Evolutionary conservation across 1,284 basidiomycete species (phyloP).

Genomic region (Ceratobasidium sp.): DNA sequence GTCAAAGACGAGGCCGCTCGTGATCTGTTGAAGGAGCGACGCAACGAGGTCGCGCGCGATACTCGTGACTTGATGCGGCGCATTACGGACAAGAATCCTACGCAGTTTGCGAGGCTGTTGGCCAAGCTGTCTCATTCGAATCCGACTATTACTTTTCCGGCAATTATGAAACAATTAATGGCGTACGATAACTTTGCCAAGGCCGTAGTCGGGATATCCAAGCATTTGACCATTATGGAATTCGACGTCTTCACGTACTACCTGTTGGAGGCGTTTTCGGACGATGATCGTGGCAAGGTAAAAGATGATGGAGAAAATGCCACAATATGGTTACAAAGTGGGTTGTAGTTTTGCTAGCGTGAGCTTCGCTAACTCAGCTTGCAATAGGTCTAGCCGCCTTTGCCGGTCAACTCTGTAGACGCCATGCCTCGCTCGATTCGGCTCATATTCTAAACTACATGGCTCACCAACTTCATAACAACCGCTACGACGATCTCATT

Average conservation of each 20-base stretch:
- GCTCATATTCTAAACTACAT: conserved; percentile 90
- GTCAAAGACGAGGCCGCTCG: conserved; percentile 4
- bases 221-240: conserved; percentile 90
- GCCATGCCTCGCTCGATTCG: conserved; percentile 81
- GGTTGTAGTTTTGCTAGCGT: conserved; percentile 52
- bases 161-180: conserved; percentile 94
- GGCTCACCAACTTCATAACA: conserved; percentile 86
- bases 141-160: conserved; percentile 90
- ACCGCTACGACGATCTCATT: conserved; percentile 88
- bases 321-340: conserved; percentile 93
- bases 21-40: conserved; percentile 66
- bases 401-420: conserved; percentile 83
- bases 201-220: conserved; percentile 90
- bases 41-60: conserved; percentile 77
- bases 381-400: conserved; percentile 85
- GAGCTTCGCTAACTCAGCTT: conserved; percentile 39
- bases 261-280: conserved; percentile 88
- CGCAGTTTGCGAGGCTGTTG: conserved; percentile 81
- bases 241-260: conserved; percentile 94
- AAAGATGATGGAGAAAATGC: conserved; percentile 95
- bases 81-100: conserved; percentile 75
- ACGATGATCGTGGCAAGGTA: conserved; percentile 83
- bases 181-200: conserved; percentile 94
- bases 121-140: conserved; percentile 95
- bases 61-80: conserved; percentile 84